Percentiles rank a stretch among this genome's conserved stretches.
Evolutionary conservation across 1,139 yeast genomes (phyloP).

Genomic region (Debaryomyces subglobosus): DNA sequence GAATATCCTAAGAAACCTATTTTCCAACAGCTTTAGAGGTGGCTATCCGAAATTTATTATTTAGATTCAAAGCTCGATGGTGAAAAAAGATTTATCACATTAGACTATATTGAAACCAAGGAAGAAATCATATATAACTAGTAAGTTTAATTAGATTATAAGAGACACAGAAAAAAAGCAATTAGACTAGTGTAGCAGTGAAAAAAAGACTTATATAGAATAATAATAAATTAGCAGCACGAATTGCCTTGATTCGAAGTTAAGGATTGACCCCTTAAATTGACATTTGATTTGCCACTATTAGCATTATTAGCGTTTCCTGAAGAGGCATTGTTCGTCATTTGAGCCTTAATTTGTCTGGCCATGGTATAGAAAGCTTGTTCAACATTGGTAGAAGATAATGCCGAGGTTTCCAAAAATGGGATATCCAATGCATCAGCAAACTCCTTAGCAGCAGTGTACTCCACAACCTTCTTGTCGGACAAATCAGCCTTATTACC

Average conservation of each 20-base stretch:
- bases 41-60: slow-evolving; percentile 45
- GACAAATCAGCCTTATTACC: slow-evolving; percentile 96
- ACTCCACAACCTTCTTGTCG: slow-evolving; percentile 94
- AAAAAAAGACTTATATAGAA: slow-evolving; percentile 5
- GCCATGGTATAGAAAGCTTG: slow-evolving; percentile 99
- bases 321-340: slow-evolving; percentile 67
- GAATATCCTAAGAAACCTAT: slow-evolving; percentile 17
- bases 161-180: slow-evolving; percentile 7
- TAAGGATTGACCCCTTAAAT: slow-evolving; percentile 87
- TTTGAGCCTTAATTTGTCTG: slow-evolving; percentile 94
- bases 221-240: slow-evolving; percentile 61
- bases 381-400: slow-evolving; percentile 94
- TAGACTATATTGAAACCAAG: slow-evolving; percentile 2
- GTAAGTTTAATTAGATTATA: slow-evolving; percentile 2
- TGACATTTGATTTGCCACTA: slow-evolving; percentile 71
- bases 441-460: slow-evolving; percentile 95
- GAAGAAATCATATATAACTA: slow-evolving; percentile 1
- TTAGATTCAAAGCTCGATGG: slow-evolving; percentile 12
- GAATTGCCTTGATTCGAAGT: slow-evolving; percentile 65
- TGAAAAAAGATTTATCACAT: not conserved
- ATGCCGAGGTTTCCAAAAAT: slow-evolving; percentile 94
- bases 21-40: slow-evolving; percentile 46
- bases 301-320: slow-evolving; percentile 35
- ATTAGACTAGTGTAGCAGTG: slow-evolving; percentile 1
- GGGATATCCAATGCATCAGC: slow-evolving; percentile 96